phyloP scores from a whole-genome alignment of 495 filamentous ascomycete genomes.

The Talaromyces thailandensis region DNA sequence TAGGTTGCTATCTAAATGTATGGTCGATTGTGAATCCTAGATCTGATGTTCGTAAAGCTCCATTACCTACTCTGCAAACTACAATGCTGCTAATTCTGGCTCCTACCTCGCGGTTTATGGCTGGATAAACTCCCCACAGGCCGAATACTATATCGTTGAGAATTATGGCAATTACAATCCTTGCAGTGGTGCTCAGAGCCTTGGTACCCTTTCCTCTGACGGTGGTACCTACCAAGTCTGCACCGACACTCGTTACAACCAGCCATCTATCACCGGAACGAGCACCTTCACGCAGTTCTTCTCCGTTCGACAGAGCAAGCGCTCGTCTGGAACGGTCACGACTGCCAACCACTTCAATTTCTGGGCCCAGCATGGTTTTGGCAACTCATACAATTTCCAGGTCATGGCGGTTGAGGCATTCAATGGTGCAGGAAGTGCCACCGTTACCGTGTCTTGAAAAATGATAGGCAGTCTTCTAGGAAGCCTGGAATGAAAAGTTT shows the following conservation, averaged over 20 bases:
- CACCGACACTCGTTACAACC: slow-evolving; percentile 46
- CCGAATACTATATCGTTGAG: slow-evolving; percentile 60
- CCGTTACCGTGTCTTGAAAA: background rate
- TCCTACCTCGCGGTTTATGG: slow-evolving; percentile 54
- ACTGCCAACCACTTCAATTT: slow-evolving; percentile 54
- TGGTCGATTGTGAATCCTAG: background rate
- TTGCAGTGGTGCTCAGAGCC: slow-evolving; percentile 24
- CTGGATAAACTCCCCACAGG: slow-evolving; percentile 51
- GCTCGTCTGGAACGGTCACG: slow-evolving; percentile 45
- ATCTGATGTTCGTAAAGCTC: slow-evolving; percentile 19
- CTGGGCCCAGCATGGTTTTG: slow-evolving; percentile 29
- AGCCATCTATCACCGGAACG: slow-evolving; percentile 51
- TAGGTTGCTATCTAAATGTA: slow-evolving; percentile 12
- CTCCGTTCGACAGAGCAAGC: slow-evolving; percentile 46
- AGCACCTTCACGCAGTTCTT: slow-evolving; percentile 55
- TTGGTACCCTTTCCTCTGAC: slow-evolving; percentile 49
- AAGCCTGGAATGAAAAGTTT: no score
- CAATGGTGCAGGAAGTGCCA: background rate
- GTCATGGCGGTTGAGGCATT: background rate
- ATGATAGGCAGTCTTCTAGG: no score
- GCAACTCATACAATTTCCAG: background rate
- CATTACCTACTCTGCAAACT: slow-evolving; percentile 46
- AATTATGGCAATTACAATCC: slow-evolving; percentile 45
- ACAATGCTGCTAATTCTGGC: slow-evolving; percentile 38
- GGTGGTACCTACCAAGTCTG: slow-evolving; percentile 59